Evolutionary conservation across 805 yeast species (phyloP).

Genomic region (Wickerhamomyces chaumierensis): DNA sequence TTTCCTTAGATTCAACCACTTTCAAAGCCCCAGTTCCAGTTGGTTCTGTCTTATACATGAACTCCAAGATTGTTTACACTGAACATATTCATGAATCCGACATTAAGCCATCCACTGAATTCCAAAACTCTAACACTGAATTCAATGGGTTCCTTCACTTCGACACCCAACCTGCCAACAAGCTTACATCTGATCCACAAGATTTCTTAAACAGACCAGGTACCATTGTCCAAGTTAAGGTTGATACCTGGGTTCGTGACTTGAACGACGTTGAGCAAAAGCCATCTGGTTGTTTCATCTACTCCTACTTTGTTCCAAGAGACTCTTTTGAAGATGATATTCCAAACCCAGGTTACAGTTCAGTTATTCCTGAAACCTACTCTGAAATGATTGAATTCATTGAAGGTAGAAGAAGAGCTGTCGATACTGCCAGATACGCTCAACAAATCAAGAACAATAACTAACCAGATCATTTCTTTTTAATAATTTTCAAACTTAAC

Average conservation of each 20-base stretch:
- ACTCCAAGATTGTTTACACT: constrained; percentile 77
- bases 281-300: constrained; percentile 80
- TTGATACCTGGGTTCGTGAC: constrained; percentile 66
- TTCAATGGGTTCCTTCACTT: constrained; percentile 28
- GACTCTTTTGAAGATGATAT: constrained; percentile 25
- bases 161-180: constrained; percentile 49
- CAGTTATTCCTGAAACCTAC: constrained; percentile 80
- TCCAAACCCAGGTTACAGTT: constrained; percentile 44
- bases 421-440: constrained; percentile 64
- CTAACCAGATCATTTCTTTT: no score
- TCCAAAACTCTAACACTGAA: constrained; percentile 1
- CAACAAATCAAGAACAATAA: constrained; percentile 25
- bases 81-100: constrained; percentile 51
- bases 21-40: constrained; percentile 94
- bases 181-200: constrained; percentile 32
- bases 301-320: constrained; percentile 76
- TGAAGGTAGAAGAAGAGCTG: constrained; percentile 84
- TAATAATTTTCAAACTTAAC: no score
- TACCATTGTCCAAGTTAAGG: constrained; percentile 81
- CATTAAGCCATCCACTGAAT: constrained; percentile 5
- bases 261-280: constrained; percentile 49
- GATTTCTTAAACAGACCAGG: constrained; percentile 71
- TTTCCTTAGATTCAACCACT: constrained; percentile 82
- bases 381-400: constrained; percentile 87
- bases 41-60: constrained; percentile 77